A percentile compares a stretch with the other conserved stretches of the same genome.
Evolutionary conservation across 495 filamentous ascomycete species (phyloP).

Genomic region (Aspergillus hancockii): DNA sequence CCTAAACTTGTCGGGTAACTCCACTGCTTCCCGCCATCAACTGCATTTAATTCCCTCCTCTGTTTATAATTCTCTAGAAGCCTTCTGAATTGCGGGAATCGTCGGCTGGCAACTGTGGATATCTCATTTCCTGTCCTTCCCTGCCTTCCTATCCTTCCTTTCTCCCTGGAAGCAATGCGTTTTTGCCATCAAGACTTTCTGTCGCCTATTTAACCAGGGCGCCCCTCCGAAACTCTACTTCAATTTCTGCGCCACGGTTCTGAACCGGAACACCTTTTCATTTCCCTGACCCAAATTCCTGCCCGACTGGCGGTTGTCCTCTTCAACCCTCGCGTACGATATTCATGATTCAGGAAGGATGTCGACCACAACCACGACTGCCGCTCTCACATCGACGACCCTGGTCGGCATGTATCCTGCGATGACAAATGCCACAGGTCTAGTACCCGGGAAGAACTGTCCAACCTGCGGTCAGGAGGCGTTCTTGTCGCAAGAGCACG

Average conservation of each 20-base stretch:
- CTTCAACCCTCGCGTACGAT: background rate
- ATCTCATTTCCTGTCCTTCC: background rate
- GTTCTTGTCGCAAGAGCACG: conserved; percentile 26
- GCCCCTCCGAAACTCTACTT: background rate
- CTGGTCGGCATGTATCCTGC: conserved; percentile 36
- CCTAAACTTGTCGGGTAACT: background rate
- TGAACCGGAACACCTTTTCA: conserved; percentile 15
- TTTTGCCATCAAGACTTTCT: background rate
- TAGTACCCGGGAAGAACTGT: conserved; percentile 40
- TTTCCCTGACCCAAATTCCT: conserved; percentile 10
- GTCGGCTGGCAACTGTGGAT: background rate
- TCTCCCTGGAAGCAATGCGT: background rate
- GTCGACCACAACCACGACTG: conserved; percentile 33
- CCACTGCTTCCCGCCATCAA: conserved; percentile 3
- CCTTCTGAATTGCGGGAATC: background rate
- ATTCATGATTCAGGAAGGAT: conserved; percentile 19
- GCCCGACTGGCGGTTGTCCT: background rate
- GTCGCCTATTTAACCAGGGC: background rate
- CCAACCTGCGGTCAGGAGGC: conserved; percentile 49
- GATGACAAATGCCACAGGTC: conserved; percentile 31
- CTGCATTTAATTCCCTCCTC: background rate
- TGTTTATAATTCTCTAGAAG: background rate
- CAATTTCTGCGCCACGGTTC: conserved; percentile 12
- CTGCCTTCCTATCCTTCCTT: background rate
- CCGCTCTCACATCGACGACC: conserved; percentile 35